Evolutionary conservation across 2,329 filamentous ascomycete species (phyloP).

Genomic region (Calonectria leucothoes): DNA sequence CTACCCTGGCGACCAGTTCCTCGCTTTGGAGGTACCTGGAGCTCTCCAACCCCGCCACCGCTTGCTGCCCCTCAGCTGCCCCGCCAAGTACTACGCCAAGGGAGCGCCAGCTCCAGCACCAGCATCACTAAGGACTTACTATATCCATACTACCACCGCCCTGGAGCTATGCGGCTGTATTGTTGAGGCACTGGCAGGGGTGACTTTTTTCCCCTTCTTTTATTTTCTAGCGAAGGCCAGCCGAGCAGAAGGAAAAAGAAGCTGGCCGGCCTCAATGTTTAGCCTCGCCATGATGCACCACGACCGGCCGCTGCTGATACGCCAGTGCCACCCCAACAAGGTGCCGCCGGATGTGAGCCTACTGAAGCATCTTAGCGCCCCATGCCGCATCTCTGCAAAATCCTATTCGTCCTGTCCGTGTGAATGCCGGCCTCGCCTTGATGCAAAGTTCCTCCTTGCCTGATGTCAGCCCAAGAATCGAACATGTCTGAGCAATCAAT

Average conservation of each 20-base stretch:
- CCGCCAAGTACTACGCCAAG: constrained; percentile 37
- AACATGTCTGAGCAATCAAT: neutral
- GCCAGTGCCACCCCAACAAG: constrained; percentile 16
- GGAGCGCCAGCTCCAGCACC: constrained; percentile 15
- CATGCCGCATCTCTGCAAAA: constrained; percentile 35
- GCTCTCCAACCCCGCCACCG: constrained; percentile 38
- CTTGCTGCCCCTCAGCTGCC: constrained; percentile 44
- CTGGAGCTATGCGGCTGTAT: neutral
- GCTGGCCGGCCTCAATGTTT: neutral
- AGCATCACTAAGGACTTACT: neutral
- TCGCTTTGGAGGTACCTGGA: constrained; percentile 29
- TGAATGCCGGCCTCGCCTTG: neutral
- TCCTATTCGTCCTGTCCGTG: constrained; percentile 36
- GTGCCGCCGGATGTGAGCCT: constrained; percentile 8
- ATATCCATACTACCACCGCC: constrained; percentile 2
- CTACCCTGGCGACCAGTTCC: constrained; percentile 18
- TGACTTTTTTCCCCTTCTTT: neutral
- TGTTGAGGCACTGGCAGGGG: neutral
- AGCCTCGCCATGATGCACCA: neutral
- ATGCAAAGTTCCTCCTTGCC: neutral
- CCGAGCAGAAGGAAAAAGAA: neutral
- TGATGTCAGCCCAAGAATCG: constrained; percentile 7
- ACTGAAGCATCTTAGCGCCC: constrained; percentile 28
- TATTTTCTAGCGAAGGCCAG: neutral
- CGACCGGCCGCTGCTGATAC: constrained; percentile 24